Conservation (phyloP, 1,284 basidiomycete species). For the Ustanciosporium gigantosporum region DNA sequence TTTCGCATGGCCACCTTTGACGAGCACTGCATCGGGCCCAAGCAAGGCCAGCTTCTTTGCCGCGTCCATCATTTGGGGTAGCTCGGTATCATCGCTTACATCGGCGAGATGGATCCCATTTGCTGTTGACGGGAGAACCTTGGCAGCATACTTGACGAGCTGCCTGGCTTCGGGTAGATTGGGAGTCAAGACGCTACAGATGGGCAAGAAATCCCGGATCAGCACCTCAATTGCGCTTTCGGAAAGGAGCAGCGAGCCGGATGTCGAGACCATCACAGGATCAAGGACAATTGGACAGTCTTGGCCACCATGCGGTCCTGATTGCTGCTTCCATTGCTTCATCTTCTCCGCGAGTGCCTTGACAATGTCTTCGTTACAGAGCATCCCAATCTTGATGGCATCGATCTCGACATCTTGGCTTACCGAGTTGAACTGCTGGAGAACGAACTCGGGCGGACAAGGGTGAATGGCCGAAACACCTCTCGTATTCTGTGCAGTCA, state of each 20-base stretch:
- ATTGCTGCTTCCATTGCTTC: conserved; percentile 8
- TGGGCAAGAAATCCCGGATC: conserved; percentile 71
- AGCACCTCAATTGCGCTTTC: conserved; percentile 71
- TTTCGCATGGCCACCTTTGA: conserved; percentile 86
- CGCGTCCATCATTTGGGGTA: conserved; percentile 60
- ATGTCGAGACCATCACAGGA: conserved; percentile 91
- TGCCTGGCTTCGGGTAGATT: conserved; percentile 80
- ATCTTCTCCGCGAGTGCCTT: conserved; percentile 54
- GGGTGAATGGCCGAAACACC: conserved; percentile 71
- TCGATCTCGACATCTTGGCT: conserved; percentile 75
- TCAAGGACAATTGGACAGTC: conserved; percentile 51
- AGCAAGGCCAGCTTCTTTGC: conserved; percentile 67
- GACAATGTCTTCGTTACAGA: conserved; percentile 64
- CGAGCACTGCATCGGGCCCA: conserved; percentile 70
- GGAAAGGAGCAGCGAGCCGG: conserved; percentile 78
- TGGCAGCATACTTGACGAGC: conserved; percentile 64
- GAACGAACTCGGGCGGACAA: conserved; percentile 54
- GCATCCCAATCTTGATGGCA: conserved; percentile 90
- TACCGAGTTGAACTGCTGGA: conserved; percentile 71
- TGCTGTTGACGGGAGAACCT: conserved; percentile 1
- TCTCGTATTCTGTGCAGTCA: conserved; percentile 87
- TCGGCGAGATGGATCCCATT: conserved; percentile 5
- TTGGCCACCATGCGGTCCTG: conserved; percentile 4
- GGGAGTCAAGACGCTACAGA: conserved; percentile 78
- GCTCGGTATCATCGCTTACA: conserved; percentile 10